Evolutionary conservation across 208 protist species (phyloP).

Genomic region (Leishmania guyanensis): DNA sequence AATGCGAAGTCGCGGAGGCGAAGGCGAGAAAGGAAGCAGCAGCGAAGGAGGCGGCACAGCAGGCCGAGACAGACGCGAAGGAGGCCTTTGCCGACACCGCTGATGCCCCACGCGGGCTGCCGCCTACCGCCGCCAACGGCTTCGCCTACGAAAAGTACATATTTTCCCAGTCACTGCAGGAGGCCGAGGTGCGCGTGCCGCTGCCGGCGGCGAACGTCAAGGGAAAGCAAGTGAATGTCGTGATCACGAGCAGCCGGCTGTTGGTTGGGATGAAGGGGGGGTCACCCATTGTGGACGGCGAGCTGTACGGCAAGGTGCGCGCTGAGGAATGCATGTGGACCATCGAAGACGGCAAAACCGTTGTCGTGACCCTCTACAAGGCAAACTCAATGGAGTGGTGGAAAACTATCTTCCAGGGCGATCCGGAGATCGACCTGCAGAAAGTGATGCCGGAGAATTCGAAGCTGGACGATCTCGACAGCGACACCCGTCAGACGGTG

Average conservation of each 20-base stretch:
- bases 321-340: slow-evolving; percentile 93
- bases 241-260: slow-evolving; percentile 67
- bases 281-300: slow-evolving; percentile 81
- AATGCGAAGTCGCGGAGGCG: slow-evolving; percentile 46
- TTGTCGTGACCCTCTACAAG: slow-evolving; percentile 91
- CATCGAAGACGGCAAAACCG: slow-evolving; percentile 87
- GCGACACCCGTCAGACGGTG: slow-evolving; percentile 93
- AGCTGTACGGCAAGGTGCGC: slow-evolving; percentile 71
- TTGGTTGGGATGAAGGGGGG: slow-evolving; percentile 85
- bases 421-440: slow-evolving; percentile 92
- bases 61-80: slow-evolving; percentile 21
- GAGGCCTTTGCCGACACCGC: slow-evolving; percentile 44
- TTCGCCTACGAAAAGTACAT: slow-evolving; percentile 89
- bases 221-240: slow-evolving; percentile 81
- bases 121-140: slow-evolving; percentile 83
- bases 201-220: slow-evolving; percentile 64
- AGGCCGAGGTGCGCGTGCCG: slow-evolving; percentile 89
- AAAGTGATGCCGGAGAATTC: slow-evolving; percentile 95
- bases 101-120: slow-evolving; percentile 81
- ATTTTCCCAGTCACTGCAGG: slow-evolving; percentile 89
- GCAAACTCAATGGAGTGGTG: slow-evolving; percentile 94
- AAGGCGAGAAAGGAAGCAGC: slow-evolving; percentile 42
- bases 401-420: slow-evolving; percentile 85
- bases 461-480: slow-evolving; percentile 95
- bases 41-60: slow-evolving; percentile 38